A percentile compares a stretch with the other conserved stretches of the same genome.
phyloP scores from a whole-genome alignment of 352 stramenopile species.

The Peronospora belbahrii region DNA sequence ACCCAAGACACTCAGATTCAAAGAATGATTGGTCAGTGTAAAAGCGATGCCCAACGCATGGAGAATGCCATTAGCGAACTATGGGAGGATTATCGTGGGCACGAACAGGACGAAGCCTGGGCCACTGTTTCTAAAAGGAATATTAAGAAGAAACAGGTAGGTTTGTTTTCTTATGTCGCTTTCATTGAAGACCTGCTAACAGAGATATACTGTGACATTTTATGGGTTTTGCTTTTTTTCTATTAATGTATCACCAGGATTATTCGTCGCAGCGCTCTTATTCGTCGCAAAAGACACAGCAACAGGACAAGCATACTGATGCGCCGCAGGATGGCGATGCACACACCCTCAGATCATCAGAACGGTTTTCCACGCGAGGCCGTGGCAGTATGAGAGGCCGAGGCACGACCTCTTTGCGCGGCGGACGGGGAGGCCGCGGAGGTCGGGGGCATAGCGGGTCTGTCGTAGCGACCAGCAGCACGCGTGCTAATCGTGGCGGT shows the following conservation, averaged over 20 bases:
- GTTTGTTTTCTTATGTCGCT: not conserved
- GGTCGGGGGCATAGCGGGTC: conserved; percentile 33
- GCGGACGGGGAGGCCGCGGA: conserved; percentile 42
- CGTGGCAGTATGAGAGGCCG: conserved; percentile 43
- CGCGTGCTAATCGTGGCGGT: conserved; percentile 21
- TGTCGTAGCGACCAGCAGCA: conserved; percentile 15
- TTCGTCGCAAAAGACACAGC: conserved; percentile 37
- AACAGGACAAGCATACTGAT: conserved; percentile 20
- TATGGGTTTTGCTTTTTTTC: too few relatives aligned
- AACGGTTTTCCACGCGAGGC: conserved; percentile 31
- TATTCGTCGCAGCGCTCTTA: conserved; percentile 24
- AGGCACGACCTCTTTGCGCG: conserved; percentile 34
- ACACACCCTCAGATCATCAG: conserved; percentile 20
- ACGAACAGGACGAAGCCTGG: conserved; percentile 61
- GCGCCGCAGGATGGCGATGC: conserved; percentile 21
- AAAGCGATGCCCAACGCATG: conserved; percentile 64
- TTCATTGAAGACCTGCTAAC: not conserved
- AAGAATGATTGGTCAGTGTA: conserved; percentile 57
- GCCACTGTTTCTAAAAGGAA: conserved; percentile 73
- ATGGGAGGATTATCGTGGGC: conserved; percentile 73
- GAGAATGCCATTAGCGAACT: conserved; percentile 74
- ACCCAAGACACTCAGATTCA: conserved; percentile 70
- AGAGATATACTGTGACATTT: too few relatives aligned
- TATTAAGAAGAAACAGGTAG: conserved; percentile 61
- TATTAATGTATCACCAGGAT: conserved; percentile 6